Evolutionary conservation across 352 stramenopile species (phyloP).

Genomic region (Peronospora tabacina): DNA sequence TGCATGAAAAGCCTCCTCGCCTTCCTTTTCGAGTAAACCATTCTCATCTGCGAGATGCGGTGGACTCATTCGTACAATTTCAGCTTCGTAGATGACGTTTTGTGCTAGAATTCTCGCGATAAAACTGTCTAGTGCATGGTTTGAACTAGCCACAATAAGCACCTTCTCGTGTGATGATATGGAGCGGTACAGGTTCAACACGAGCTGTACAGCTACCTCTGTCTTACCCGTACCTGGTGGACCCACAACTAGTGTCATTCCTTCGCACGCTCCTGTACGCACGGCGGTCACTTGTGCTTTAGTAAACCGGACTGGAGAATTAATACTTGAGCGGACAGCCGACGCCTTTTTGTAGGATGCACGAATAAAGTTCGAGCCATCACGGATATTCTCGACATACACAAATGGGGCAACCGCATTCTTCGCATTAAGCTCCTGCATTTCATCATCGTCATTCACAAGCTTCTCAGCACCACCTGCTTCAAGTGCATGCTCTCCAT

Average conservation of each 20-base stretch:
- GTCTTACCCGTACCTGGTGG: conserved; percentile 93
- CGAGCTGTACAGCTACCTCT: conserved; percentile 91
- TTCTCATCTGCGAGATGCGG: conserved; percentile 7
- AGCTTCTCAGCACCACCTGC: conserved; percentile 30
- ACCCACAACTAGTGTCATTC: conserved; percentile 92
- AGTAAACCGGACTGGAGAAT: conserved; percentile 78
- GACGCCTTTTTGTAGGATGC: conserved; percentile 21
- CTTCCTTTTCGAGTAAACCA: conserved; percentile 19
- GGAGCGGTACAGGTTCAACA: conserved; percentile 89
- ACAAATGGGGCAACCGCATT: conserved; percentile 46
- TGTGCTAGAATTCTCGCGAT: conserved; percentile 89
- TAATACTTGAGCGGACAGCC: neutral
- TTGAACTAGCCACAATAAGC: conserved; percentile 92
- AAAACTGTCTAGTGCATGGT: conserved; percentile 93
- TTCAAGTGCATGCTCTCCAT: conserved; percentile 43
- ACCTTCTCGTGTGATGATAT: conserved; percentile 82
- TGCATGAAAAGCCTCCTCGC: conserved; percentile 81
- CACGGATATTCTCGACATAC: conserved; percentile 34
- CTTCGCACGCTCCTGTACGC: conserved; percentile 85
- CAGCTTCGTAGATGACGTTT: conserved; percentile 63
- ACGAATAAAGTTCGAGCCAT: conserved; percentile 28
- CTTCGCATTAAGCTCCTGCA: conserved; percentile 24
- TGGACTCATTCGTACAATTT: conserved; percentile 89
- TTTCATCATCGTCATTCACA: conserved; percentile 32
- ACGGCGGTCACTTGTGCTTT: conserved; percentile 89